Evolutionary conservation across 371 early-diverging fungal genomes (phyloP).

Genomic region (Mucor plumbeus): DNA sequence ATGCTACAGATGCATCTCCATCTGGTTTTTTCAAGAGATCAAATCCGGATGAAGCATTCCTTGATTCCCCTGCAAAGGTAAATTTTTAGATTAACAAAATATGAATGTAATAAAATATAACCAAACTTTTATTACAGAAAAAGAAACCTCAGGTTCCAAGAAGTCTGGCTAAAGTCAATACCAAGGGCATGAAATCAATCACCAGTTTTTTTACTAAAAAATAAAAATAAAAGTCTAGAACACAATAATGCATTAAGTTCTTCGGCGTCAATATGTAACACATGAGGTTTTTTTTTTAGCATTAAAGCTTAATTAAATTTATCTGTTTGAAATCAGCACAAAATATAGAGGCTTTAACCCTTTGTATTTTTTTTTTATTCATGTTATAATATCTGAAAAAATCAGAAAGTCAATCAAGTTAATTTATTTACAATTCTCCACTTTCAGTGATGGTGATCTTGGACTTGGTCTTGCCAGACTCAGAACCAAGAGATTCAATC

Average conservation of each 20-base stretch:
- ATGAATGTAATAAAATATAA: no score
- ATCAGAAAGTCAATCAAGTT: background rate
- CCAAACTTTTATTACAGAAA: constrained; percentile 8
- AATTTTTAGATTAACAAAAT: background rate
- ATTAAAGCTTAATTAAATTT: background rate
- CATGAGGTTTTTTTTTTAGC: no score
- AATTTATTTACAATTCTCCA: constrained; percentile 60
- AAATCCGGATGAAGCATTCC: constrained; percentile 14
- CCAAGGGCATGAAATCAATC: constrained; percentile 32
- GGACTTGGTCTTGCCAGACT: constrained; percentile 56
- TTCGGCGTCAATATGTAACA: background rate
- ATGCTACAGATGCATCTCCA: constrained; percentile 25
- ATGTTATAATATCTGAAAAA: background rate
- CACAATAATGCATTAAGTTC: background rate
- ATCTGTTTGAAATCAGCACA: background rate
- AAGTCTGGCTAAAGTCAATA: constrained; percentile 33
- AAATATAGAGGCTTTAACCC: background rate
- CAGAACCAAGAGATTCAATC: constrained; percentile 68
- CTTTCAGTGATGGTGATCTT: constrained; percentile 66
- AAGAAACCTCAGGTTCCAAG: constrained; percentile 26
- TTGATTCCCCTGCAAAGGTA: constrained; percentile 26
- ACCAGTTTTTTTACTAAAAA: constrained; percentile 31
- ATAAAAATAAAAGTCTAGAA: background rate
- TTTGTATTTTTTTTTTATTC: background rate
- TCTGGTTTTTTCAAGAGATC: constrained; percentile 23